phyloP scores from a whole-genome alignment of 2,329 filamentous ascomycete species.

The Neofusicoccum parvum region DNA sequence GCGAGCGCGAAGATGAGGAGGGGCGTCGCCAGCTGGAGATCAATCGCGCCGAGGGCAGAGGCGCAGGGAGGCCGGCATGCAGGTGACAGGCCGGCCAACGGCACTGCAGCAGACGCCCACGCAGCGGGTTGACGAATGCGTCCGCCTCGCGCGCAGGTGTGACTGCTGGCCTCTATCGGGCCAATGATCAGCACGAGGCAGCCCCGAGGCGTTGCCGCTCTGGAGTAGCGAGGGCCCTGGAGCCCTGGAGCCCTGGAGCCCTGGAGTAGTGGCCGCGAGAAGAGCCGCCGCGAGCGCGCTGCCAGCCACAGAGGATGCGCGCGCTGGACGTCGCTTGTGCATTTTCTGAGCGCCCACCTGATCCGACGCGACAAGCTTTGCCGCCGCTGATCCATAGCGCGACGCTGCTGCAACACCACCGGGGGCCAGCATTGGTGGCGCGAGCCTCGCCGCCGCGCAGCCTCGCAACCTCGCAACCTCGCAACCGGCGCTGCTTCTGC shows the following conservation, averaged over 20 bases:
- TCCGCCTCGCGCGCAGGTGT: not conserved
- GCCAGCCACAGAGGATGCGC: not conserved
- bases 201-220: not conserved
- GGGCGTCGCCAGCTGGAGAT: not conserved
- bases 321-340: not conserved
- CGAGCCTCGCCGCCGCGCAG: not conserved
- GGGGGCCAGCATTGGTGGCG: not conserved
- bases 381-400: constrained; percentile 8
- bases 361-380: constrained; percentile 9
- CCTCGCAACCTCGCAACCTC: not conserved
- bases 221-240: not conserved
- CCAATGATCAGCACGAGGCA: constrained; percentile 11
- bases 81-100: not conserved
- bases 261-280: not conserved
- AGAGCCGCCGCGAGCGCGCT: constrained; percentile 11
- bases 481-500: not conserved
- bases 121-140: not conserved
- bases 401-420: constrained; percentile 5
- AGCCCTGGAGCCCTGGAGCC: not conserved
- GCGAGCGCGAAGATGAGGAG: not conserved
- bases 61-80: not conserved
- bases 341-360: constrained; percentile 6
- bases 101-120: not conserved
- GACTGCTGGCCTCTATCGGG: not conserved
- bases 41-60: not conserved